Evolutionary conservation across 2,329 filamentous ascomycete genomes (phyloP).

Genomic region (Nemania serpens): DNA sequence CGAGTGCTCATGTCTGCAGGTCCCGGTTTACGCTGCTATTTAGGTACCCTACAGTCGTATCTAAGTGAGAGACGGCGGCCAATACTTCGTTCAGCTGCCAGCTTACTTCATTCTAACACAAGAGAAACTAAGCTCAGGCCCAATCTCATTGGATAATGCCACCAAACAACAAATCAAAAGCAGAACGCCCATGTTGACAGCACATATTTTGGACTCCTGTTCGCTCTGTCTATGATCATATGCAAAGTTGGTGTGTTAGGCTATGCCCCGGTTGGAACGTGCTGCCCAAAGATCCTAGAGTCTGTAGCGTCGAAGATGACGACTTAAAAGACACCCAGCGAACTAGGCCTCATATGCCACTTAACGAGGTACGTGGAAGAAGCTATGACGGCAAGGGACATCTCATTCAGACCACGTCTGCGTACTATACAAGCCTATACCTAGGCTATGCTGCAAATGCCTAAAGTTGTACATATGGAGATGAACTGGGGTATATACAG

Average conservation of each 20-base stretch:
- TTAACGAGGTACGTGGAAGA: background rate
- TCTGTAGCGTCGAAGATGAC: background rate
- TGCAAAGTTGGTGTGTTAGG: background rate
- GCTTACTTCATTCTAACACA: too few relatives aligned
- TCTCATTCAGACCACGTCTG: constrained; percentile 14
- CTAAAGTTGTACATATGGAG: constrained; percentile 42
- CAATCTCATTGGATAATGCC: too few relatives aligned
- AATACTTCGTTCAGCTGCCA: too few relatives aligned
- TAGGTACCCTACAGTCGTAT: too few relatives aligned
- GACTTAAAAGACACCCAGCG: background rate
- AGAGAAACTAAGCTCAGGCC: too few relatives aligned
- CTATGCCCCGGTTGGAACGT: background rate
- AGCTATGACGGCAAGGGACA: background rate
- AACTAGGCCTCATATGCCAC: background rate
- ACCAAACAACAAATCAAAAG: too few relatives aligned
- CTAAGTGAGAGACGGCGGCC: too few relatives aligned
- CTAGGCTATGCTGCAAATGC: constrained; percentile 31
- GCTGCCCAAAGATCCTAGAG: background rate
- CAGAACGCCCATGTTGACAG: too few relatives aligned
- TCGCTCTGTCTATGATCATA: too few relatives aligned
- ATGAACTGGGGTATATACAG: constrained; percentile 31
- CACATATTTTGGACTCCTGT: too few relatives aligned
- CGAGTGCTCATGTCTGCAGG: too few relatives aligned
- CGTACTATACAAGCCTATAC: constrained; percentile 41
- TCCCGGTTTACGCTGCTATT: too few relatives aligned